Base-by-base conservation (phyloP, 2,329 filamentous ascomycete species). In the Myriosclerotinia curreyana region DNA sequence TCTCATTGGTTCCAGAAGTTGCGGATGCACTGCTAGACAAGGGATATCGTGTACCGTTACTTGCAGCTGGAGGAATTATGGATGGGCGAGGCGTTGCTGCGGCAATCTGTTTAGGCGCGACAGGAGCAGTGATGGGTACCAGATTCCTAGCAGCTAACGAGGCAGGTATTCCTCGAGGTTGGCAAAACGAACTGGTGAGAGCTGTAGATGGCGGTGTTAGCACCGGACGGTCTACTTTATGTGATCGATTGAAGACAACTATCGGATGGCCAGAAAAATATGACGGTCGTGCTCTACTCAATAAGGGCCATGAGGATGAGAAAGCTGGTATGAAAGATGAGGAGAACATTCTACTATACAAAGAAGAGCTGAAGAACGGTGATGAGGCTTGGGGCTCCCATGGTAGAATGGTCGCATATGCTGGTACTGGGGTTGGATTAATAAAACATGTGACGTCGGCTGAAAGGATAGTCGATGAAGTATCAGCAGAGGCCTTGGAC, bases 391-490 rank as follows among this genome's bases (percentile, higher is more conserved):
- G 83, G 82, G 84, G 82, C 34, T 72, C 68, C 11, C 46, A 79
- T 9, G 82, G 79, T 5, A 78, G 85, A 64, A 76, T 87, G 77
- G 85, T 83, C 5, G 83, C 83, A 15, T 89, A 87, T 77, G 84
- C 83, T 20, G 86, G 86, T 5, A 82, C 82, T 36, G 85, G 80
- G 0, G 81, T 88, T n/a, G 86, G 86, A 0, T 75, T 88, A 65
- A 78, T 87, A 2, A 81, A 74, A 50, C 73, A 79, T 46, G 76
- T 84, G 0, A 77, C 77, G 67, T 71, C 76, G 15, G 84, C 83
- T 4, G 77, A 72, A 12, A 79, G 82, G 11, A 84, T 88, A 69
- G 79, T 84, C 9, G 12, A 59, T 20, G 20, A 48, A 6, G 34
- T n/a, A 38, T 17, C 28, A 3, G 15, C 48, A 7, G 55, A n/a